A percentile compares a stretch with the other conserved stretches of the same genome.
These are phyloP conservation scores for Boletus smithii DNA, from an alignment of 1,284 basidiomycete species.

Conservation along the genomic window DNA sequence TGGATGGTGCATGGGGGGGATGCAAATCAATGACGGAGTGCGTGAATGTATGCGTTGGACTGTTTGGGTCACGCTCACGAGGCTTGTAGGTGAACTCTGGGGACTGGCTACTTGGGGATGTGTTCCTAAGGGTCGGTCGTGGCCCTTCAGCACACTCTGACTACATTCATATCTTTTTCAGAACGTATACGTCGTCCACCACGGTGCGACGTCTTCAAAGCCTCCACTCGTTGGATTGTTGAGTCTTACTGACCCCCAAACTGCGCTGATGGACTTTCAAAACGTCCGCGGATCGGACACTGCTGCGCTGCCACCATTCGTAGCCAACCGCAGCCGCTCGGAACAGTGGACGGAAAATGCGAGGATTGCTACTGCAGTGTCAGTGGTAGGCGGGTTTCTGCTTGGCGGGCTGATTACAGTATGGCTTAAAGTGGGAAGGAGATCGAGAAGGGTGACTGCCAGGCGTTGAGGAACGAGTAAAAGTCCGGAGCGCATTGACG, in stretches of 20 bases:
- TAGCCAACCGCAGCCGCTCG: constrained; percentile 13
- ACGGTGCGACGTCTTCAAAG: constrained; percentile 39
- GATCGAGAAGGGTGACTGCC: constrained; percentile 1
- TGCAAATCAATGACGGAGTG: constrained; percentile 54
- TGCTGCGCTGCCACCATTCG: constrained; percentile 29
- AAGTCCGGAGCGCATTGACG: neutral
- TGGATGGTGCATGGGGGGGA: constrained; percentile 56
- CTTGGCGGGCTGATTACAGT: constrained; percentile 34
- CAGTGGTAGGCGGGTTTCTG: constrained; percentile 30
- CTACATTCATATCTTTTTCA: constrained; percentile 16
- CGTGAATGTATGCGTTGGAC: constrained; percentile 11
- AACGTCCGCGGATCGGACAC: constrained; percentile 44
- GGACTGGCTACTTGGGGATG: constrained; percentile 60
- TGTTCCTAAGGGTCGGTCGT: constrained; percentile 49
- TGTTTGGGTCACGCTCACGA: constrained; percentile 8
- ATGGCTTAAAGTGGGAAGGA: constrained; percentile 8
- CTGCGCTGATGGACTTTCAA: constrained; percentile 42
- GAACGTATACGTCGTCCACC: constrained; percentile 56
- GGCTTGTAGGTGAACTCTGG: constrained; percentile 49
- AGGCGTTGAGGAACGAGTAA: constrained; percentile 7
- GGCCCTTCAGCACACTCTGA: neutral
- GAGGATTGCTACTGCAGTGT: constrained; percentile 16
- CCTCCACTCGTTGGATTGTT: constrained; percentile 49
- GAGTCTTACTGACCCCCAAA: constrained; percentile 42
- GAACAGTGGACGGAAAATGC: constrained; percentile 18